These are phyloP conservation scores for Hypoxylon sp. DNA, from an alignment of 2,329 filamentous ascomycete species.

Conservation along the genomic window DNA sequence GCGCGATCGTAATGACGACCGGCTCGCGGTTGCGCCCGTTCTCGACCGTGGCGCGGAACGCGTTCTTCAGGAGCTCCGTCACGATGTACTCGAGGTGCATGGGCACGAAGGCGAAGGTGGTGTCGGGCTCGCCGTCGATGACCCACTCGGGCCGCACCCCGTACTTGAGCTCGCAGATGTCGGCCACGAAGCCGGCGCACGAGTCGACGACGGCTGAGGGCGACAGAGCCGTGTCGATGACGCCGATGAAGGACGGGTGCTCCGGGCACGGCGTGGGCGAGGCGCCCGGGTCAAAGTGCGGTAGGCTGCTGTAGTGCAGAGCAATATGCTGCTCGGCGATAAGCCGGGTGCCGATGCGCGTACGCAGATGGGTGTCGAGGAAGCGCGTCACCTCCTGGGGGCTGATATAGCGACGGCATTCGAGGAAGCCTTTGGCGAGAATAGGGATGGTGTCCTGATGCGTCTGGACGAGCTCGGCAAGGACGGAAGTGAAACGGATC, in stretches of 20 bases:
- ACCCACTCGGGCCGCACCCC: conserved; percentile 84
- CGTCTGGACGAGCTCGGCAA: conserved; percentile 94
- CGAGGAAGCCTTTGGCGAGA: conserved; percentile 90
- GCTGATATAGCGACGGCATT: conserved; percentile 90
- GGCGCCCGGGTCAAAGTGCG: conserved; percentile 71
- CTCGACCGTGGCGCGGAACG: conserved; percentile 93
- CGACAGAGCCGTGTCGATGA: conserved; percentile 90
- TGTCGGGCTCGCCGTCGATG: conserved; percentile 86
- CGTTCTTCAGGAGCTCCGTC: conserved; percentile 96
- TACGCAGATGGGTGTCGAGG: conserved; percentile 91
- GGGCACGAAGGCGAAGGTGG: conserved; percentile 93
- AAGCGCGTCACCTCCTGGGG: conserved; percentile 87
- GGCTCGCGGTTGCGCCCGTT: conserved; percentile 82
- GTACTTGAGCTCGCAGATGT: conserved; percentile 97
- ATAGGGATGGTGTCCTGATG: conserved; percentile 95
- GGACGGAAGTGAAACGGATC: conserved; percentile 88
- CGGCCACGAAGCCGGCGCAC: conserved; percentile 90
- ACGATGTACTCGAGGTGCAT: conserved; percentile 98
- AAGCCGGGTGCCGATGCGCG: conserved; percentile 91
- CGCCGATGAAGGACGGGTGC: conserved; percentile 82
- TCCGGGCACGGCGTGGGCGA: conserved; percentile 64
- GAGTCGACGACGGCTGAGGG: conserved; percentile 84
- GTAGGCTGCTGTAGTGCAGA: conserved; percentile 78
- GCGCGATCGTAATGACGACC: conserved; percentile 92
- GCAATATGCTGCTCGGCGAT: conserved; percentile 98